phyloP scores from a whole-genome alignment of 306 rosid species.

The Vachellia collinsii region DNA sequence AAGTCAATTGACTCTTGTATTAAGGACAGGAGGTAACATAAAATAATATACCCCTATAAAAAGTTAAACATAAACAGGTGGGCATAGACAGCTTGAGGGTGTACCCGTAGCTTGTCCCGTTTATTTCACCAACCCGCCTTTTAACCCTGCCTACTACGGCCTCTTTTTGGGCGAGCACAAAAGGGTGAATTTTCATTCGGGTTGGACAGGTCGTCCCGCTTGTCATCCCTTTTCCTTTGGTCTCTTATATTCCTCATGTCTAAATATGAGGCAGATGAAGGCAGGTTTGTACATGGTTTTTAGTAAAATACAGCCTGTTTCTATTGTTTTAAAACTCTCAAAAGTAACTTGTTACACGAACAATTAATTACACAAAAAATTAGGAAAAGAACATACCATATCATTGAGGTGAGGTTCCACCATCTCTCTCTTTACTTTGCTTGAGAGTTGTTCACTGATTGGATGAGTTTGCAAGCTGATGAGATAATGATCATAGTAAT shows the following conservation, averaged over 20 bases:
- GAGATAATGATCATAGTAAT: constrained; percentile 22
- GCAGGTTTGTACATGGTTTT: constrained; percentile 8
- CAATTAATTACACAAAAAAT: constrained; percentile 13
- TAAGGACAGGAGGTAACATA: too few relatives aligned
- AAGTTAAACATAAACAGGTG: too few relatives aligned
- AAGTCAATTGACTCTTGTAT: too few relatives aligned
- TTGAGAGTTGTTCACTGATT: constrained; percentile 51
- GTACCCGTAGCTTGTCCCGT: too few relatives aligned
- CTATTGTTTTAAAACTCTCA: not conserved
- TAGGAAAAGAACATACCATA: constrained; percentile 53
- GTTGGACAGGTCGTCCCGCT: not conserved
- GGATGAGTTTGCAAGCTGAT: constrained; percentile 41
- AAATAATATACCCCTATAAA: too few relatives aligned
- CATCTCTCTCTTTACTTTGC: constrained; percentile 76
- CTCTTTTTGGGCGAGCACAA: too few relatives aligned
- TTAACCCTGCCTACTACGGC: too few relatives aligned
- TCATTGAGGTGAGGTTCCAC: constrained; percentile 70
- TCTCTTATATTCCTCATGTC: not conserved
- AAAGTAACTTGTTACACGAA: not conserved
- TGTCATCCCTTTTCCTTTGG: not conserved
- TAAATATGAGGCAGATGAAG: constrained; percentile 6
- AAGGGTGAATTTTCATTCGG: too few relatives aligned
- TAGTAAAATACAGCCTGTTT: constrained; percentile 11
- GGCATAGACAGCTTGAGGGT: too few relatives aligned
- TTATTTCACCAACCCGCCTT: too few relatives aligned